Percentiles rank a stretch among this genome's conserved stretches.
These are phyloP conservation scores for Solanum dulcamara DNA, from an alignment of 257 asterid genomes.

Conservation along the genomic window DNA sequence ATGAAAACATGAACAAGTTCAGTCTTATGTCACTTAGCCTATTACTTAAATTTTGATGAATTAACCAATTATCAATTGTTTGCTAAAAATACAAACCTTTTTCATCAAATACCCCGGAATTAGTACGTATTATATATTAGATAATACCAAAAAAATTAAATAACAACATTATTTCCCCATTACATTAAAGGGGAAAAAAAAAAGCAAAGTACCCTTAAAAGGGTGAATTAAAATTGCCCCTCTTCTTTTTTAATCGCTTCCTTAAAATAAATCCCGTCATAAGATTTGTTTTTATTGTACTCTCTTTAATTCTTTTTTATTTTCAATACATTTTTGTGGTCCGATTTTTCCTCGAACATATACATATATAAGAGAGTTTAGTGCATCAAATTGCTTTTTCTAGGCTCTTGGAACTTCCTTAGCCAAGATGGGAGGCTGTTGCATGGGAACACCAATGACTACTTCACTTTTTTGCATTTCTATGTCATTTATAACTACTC, in stretches of 20 bases:
- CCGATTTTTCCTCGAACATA: rapidly evolving
- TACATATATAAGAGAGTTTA: background rate
- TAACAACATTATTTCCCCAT: background rate
- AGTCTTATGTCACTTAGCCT: too few species aligned
- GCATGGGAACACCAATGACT: background rate
- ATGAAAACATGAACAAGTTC: background rate
- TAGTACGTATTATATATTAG: background rate
- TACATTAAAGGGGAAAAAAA: background rate
- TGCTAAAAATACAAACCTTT: background rate
- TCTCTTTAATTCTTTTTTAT: background rate
- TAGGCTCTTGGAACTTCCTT: constrained; percentile 1
- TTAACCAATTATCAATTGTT: too few species aligned
- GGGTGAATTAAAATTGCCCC: background rate
- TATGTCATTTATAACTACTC: background rate
- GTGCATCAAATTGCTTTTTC: background rate
- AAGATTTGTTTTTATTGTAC: background rate
- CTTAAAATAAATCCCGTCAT: background rate
- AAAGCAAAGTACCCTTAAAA: background rate
- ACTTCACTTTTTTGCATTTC: constrained; percentile 4
- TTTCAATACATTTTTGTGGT: background rate
- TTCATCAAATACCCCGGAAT: background rate
- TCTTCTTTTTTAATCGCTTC: background rate
- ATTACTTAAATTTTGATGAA: too few species aligned
- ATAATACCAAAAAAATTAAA: background rate
- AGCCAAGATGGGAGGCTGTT: background rate